phyloP scores from a whole-genome alignment of 23 red algal genomes.

The Gracilariopsis chorda region DNA sequence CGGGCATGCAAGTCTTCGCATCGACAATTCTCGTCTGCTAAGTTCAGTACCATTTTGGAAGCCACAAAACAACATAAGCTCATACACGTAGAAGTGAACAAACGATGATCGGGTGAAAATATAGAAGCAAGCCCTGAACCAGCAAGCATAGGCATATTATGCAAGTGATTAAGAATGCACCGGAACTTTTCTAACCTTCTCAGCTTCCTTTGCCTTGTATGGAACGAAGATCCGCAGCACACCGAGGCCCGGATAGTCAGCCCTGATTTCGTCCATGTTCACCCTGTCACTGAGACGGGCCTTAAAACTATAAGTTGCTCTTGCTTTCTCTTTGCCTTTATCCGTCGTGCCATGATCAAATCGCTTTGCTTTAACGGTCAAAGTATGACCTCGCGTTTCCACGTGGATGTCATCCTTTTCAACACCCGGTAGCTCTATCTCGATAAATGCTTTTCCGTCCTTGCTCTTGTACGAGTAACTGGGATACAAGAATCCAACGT shows the following conservation, averaged over 20 bases:
- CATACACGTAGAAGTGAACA: no score
- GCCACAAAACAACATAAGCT: no score
- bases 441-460: slow-evolving; percentile 18
- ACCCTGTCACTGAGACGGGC: neutral
- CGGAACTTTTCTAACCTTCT: neutral
- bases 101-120: no score
- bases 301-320: neutral
- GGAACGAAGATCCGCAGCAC: neutral
- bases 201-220: neutral
- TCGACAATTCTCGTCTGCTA: no score
- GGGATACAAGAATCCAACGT: neutral
- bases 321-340: neutral
- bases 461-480: slow-evolving; percentile 11
- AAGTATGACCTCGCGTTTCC: neutral
- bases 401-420: slow-evolving; percentile 16
- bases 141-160: no score
- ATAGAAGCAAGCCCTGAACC: no score
- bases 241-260: neutral
- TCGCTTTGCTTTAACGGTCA: slow-evolving; percentile 18
- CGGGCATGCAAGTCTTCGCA: no score
- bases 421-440: slow-evolving; percentile 43
- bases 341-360: neutral
- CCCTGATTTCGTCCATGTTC: neutral
- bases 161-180: slow-evolving; percentile 5
- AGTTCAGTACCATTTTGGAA: no score